Evolutionary conservation across 2,329 filamentous ascomycete genomes (phyloP).

Genomic region (Talaromyces atroroseus): DNA sequence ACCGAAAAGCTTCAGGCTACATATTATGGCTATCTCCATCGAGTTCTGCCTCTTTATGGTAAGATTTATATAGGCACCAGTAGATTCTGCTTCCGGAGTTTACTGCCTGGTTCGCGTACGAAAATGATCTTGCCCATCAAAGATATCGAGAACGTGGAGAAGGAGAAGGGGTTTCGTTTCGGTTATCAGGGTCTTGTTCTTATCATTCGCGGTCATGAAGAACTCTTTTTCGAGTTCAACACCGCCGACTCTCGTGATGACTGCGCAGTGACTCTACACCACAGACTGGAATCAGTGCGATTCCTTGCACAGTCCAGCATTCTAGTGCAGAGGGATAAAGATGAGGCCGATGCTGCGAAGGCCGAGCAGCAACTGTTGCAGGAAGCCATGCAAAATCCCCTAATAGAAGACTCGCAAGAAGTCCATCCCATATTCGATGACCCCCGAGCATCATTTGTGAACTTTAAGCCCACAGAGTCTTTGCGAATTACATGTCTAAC

Average conservation of each 20-base stretch:
- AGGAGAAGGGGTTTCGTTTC: conserved; percentile 90
- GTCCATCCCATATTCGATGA: conserved; percentile 85
- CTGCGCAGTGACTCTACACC: conserved; percentile 74
- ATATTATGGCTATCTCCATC: conserved; percentile 87
- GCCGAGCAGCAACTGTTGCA: conserved; percentile 77
- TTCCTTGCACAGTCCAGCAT: conserved; percentile 65
- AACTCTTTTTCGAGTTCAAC: conserved; percentile 92
- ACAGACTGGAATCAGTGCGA: conserved; percentile 66
- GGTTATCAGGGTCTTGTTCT: conserved; percentile 86
- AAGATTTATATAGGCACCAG: conserved; percentile 91
- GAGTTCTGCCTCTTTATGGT: conserved; percentile 85
- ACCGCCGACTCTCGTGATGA: conserved; percentile 76
- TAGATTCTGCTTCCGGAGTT: conserved; percentile 86
- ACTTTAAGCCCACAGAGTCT: conserved; percentile 78
- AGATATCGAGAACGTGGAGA: conserved; percentile 88
- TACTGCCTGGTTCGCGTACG: conserved; percentile 81
- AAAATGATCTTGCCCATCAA: conserved; percentile 87
- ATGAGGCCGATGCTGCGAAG: conserved; percentile 67
- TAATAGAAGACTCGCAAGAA: conserved; percentile 32
- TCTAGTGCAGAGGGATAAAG: conserved; percentile 62
- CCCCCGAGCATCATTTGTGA: conserved; percentile 76
- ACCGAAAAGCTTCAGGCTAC: conserved; percentile 79
- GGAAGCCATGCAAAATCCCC: conserved; percentile 57
- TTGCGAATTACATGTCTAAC: conserved; percentile 88
- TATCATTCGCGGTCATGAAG: conserved; percentile 90